phyloP scores from a whole-genome alignment of 805 yeast species.

The Ogataea paraovalis region DNA sequence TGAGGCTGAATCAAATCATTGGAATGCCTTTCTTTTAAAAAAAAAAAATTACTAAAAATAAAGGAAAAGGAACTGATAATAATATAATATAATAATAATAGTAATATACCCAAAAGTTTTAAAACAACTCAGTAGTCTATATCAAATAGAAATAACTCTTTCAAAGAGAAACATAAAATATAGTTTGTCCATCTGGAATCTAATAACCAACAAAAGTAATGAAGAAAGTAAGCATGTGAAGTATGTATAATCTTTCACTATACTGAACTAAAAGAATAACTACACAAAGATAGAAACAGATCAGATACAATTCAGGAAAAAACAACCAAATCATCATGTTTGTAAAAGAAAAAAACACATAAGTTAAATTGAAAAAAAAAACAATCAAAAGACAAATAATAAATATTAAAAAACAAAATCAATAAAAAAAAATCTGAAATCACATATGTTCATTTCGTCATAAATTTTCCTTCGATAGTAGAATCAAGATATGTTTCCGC shows the following conservation, averaged over 20 bases:
- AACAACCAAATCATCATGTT: too few relatives aligned
- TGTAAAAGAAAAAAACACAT: not conserved
- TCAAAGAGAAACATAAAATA: not conserved
- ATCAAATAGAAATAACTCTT: not conserved
- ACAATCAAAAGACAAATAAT: conserved; percentile 28
- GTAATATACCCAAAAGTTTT: not conserved
- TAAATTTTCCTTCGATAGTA: not conserved
- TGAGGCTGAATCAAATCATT: too few relatives aligned
- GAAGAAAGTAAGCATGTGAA: not conserved
- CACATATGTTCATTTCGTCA: conserved; percentile 11
- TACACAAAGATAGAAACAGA: too few relatives aligned
- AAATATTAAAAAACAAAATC: conserved; percentile 21
- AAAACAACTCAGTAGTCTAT: not conserved
- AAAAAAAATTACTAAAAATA: too few relatives aligned
- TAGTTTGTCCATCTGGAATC: not conserved
- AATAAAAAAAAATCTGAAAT: conserved; percentile 21
- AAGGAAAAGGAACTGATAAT: not conserved
- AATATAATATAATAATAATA: not conserved
- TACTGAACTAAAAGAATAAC: too few relatives aligned
- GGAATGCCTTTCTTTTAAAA: too few relatives aligned
- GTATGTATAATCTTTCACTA: too few relatives aligned
- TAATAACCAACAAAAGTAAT: not conserved
- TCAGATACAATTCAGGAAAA: too few relatives aligned
- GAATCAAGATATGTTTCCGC: not conserved
- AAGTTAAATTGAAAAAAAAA: conserved; percentile 30